A percentile compares a stretch with the other conserved stretches of the same genome.
Evolutionary conservation across 768 basidiomycete genomes (phyloP).

Genomic region (Cubamyces sp.): DNA sequence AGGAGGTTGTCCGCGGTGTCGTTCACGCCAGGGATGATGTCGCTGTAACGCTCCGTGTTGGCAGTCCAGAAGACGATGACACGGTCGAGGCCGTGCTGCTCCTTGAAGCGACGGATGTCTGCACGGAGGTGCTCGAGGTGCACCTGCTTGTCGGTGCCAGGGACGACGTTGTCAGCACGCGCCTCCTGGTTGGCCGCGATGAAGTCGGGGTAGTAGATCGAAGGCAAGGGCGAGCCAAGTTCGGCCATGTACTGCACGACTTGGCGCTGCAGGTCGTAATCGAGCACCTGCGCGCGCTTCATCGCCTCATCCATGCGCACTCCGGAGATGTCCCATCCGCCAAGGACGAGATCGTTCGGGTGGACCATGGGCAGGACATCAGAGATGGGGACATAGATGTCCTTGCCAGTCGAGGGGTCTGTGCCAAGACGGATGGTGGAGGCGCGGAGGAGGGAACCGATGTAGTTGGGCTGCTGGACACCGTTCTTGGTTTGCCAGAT

Average conservation of each 20-base stretch:
- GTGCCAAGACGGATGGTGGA: constrained; percentile 92
- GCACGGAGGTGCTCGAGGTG: constrained; percentile 91
- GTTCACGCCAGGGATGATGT: constrained; percentile 92
- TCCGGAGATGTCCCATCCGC: constrained; percentile 99
- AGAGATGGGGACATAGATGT: constrained; percentile 89
- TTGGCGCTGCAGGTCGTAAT: constrained; percentile 97
- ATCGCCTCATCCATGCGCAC: constrained; percentile 87
- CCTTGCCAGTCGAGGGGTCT: constrained; percentile 80
- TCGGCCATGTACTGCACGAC: constrained; percentile 83
- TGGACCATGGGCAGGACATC: constrained; percentile 97
- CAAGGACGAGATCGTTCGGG: constrained; percentile 95
- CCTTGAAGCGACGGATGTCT: constrained; percentile 96
- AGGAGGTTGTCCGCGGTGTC: constrained; percentile 92
- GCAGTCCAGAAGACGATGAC: constrained; percentile 98
- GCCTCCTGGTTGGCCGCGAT: constrained; percentile 98
- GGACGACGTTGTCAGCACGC: constrained; percentile 91
- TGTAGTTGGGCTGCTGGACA: constrained; percentile 94
- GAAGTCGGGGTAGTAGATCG: constrained; percentile 96
- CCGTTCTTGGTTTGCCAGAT: constrained; percentile 94
- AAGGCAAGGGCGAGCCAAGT: constrained; percentile 84
- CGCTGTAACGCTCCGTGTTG: constrained; percentile 97
- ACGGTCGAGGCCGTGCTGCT: constrained; percentile 80
- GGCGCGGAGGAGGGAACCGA: constrained; percentile 94
- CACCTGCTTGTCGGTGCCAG: constrained; percentile 82
- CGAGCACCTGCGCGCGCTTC: constrained; percentile 90